phyloP scores from a whole-genome alignment of 345 rosid species.

The Linum trigynum region DNA sequence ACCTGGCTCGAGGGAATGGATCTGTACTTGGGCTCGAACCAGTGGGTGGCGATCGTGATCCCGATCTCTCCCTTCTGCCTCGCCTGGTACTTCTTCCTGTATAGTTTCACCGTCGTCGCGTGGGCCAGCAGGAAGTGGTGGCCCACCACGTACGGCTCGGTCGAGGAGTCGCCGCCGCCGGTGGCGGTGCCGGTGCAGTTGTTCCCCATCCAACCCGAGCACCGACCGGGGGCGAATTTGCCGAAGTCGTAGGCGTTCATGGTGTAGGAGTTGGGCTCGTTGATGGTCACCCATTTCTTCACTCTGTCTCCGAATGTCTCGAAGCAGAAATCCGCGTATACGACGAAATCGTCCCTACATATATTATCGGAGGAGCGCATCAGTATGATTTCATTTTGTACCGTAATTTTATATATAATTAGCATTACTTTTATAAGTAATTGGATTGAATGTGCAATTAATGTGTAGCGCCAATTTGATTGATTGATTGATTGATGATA shows the following conservation, averaged over 20 bases:
- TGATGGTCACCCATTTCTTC: slow-evolving; percentile 17
- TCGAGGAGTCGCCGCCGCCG: slow-evolving; percentile 9
- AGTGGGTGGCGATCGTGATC: slow-evolving; percentile 17
- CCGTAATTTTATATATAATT: too few relatives aligned
- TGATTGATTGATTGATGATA: too few relatives aligned
- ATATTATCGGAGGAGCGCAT: too few relatives aligned
- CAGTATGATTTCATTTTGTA: too few relatives aligned
- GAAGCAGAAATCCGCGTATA: slow-evolving; percentile 18
- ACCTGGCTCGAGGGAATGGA: slow-evolving; percentile 5
- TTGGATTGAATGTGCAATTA: too few relatives aligned
- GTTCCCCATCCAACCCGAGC: slow-evolving; percentile 14
- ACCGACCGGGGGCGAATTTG: slow-evolving; percentile 17
- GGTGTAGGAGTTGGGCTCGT: slow-evolving; percentile 15
- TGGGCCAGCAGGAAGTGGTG: slow-evolving; percentile 15
- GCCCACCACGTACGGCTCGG: slow-evolving; percentile 15
- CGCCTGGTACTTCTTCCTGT: slow-evolving; percentile 15
- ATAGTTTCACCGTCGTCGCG: slow-evolving; percentile 15
- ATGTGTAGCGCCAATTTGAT: too few relatives aligned
- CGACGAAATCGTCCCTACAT: slow-evolving; percentile 12
- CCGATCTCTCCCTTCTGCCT: slow-evolving; percentile 29
- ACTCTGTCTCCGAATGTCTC: slow-evolving; percentile 19
- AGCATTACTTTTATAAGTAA: too few relatives aligned
- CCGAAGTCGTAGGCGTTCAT: slow-evolving; percentile 10
- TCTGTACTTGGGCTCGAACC: slow-evolving; percentile 29
- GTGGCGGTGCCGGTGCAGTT: slow-evolving; percentile 9